A percentile compares a stretch with the other conserved stretches of the same genome.
Conservation (phyloP, 192 early-diverging fungal genomes). For the Gaertneriomyces sp. region DNA sequence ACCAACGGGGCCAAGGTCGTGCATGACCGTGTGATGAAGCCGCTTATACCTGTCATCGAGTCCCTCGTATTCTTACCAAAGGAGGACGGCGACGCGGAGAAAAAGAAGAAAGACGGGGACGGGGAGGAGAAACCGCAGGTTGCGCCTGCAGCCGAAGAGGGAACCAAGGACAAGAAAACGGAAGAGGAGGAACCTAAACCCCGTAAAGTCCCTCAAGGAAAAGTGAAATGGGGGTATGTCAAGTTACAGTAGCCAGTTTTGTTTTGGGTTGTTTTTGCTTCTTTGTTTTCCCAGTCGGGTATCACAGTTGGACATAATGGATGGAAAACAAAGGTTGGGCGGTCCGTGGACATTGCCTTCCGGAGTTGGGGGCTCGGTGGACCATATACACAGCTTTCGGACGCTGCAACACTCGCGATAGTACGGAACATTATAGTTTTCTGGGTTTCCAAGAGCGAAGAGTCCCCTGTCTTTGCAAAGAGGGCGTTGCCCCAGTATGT, state of each 20-base stretch:
- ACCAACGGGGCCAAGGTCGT: constrained; percentile 11
- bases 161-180: constrained; percentile 3
- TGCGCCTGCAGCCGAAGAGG: not conserved
- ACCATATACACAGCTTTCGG: no score
- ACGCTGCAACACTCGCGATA: no score
- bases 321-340: no score
- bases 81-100: constrained; percentile 4
- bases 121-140: not conserved
- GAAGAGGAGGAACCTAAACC: not conserved
- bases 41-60: constrained; percentile 12
- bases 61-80: not conserved
- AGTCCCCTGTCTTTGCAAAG: no score
- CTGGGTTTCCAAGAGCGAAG: no score
- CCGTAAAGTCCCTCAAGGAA: not conserved
- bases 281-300: no score
- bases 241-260: not conserved
- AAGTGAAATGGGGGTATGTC: constrained; percentile 6
- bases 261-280: no score
- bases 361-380: no score
- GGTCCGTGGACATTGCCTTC: no score
- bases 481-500: no score
- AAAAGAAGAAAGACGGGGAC: constrained; percentile 1
- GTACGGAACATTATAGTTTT: no score
- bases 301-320: no score
- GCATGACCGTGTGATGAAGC: constrained; percentile 15